Evolutionary conservation across 805 yeast species (phyloP).

Genomic region (Allodekkera sacchari): DNA sequence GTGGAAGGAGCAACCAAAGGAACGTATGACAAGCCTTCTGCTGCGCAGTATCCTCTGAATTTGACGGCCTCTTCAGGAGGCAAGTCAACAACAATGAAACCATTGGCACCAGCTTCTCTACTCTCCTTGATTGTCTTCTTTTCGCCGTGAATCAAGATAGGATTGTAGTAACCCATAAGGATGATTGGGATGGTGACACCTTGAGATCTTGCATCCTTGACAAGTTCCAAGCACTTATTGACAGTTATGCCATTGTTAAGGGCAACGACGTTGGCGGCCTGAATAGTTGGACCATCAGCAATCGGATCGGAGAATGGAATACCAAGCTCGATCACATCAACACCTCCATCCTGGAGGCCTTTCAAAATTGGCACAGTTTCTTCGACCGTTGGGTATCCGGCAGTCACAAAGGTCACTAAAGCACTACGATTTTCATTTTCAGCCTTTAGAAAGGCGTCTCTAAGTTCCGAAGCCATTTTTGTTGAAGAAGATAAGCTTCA

Average conservation of each 20-base stretch:
- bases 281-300: conserved; percentile 98
- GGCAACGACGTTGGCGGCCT: conserved; percentile 77
- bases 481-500: background rate
- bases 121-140: conserved; percentile 69
- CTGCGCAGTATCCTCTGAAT: conserved; percentile 65
- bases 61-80: conserved; percentile 97
- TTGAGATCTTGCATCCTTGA: conserved; percentile 62
- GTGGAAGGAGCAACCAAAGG: conserved; percentile 98
- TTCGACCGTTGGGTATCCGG: conserved; percentile 83
- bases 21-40: conserved; percentile 68
- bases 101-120: conserved; percentile 88
- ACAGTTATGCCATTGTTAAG: conserved; percentile 77
- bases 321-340: conserved; percentile 90
- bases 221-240: conserved; percentile 57
- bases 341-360: conserved; percentile 93
- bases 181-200: conserved; percentile 88
- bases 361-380: conserved; percentile 81
- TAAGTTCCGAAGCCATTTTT: conserved; percentile 24
- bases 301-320: conserved; percentile 97
- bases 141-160: conserved; percentile 85
- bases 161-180: conserved; percentile 97
- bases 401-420: conserved; percentile 85
- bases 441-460: conserved; percentile 27
- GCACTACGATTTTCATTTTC: conserved; percentile 58
- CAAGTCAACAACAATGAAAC: conserved; percentile 87